These are phyloP conservation scores for Thielaviopsis euricoi DNA, from an alignment of 2,329 filamentous ascomycete genomes.

Conservation along the genomic window DNA sequence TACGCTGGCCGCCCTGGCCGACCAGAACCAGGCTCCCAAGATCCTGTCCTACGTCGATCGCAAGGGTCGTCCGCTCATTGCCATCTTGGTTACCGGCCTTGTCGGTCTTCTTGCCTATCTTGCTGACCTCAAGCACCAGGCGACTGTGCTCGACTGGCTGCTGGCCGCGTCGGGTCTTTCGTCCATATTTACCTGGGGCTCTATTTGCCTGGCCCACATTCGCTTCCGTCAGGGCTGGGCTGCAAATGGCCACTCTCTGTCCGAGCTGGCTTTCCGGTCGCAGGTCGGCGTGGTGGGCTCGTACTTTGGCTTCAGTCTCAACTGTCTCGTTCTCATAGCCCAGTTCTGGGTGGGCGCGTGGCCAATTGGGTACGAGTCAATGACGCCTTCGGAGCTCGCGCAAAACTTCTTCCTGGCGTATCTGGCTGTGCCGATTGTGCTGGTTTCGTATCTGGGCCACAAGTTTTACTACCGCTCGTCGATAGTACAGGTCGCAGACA, in stretches of 20 bases:
- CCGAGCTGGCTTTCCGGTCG: conserved; percentile 66
- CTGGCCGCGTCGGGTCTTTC: conserved; percentile 54
- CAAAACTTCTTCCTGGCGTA: conserved; percentile 59
- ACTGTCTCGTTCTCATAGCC: conserved; percentile 57
- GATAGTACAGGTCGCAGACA: conserved; percentile 51
- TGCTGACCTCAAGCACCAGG: conserved; percentile 38
- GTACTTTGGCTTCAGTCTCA: conserved; percentile 63
- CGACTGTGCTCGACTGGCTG: conserved; percentile 58
- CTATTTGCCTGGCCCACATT: conserved; percentile 82
- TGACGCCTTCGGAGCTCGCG: conserved; percentile 30
- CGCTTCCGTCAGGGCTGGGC: conserved; percentile 77
- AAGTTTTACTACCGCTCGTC: conserved; percentile 59
- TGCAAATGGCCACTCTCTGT: conserved; percentile 47
- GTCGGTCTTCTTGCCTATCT: conserved; percentile 67
- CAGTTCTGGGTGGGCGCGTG: conserved; percentile 82
- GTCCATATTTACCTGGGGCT: conserved; percentile 62
- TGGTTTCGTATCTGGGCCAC: conserved; percentile 53
- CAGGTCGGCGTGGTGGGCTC: conserved; percentile 68
- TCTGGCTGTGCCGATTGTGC: conserved; percentile 51
- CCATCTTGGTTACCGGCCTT: conserved; percentile 49
- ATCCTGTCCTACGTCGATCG: conserved; percentile 70
- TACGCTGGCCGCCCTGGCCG: conserved; percentile 76
- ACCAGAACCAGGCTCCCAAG: conserved; percentile 67
- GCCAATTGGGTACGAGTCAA: conserved; percentile 42
- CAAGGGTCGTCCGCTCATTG: conserved; percentile 60